Evolutionary conservation across 106 monocot genomes (phyloP).

Genomic region (Xerophyta viscosa): DNA sequence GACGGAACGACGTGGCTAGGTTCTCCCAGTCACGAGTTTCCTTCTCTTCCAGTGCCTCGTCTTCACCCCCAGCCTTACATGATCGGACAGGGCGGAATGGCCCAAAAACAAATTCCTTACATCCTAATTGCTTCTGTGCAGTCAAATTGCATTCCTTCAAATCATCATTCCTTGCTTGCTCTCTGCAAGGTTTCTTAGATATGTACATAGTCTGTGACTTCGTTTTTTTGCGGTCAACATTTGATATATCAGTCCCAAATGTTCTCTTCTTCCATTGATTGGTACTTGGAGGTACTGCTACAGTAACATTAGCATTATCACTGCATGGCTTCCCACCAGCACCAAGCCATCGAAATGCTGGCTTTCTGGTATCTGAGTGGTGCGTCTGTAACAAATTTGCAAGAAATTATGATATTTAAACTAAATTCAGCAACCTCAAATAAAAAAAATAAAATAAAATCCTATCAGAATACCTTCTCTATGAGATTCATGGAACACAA

Average conservation of each 20-base stretch:
- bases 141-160: conserved; percentile 49
- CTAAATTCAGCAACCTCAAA: neutral
- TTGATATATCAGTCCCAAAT: conserved; percentile 83
- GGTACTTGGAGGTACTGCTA: conserved; percentile 14
- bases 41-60: conserved; percentile 5
- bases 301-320: conserved; percentile 19
- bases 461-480: conserved; percentile 58
- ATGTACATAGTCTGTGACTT: conserved; percentile 12
- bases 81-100: conserved; percentile 55
- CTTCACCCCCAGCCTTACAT: conserved; percentile 6
- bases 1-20: conserved; percentile 47
- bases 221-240: conserved; percentile 43
- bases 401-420: neutral
- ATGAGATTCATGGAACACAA: conserved; percentile 82
- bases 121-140: conserved; percentile 50
- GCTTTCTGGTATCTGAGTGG: conserved; percentile 65
- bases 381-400: conserved; percentile 44
- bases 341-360: conserved; percentile 90
- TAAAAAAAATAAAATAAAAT: neutral
- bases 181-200: conserved; percentile 31
- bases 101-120: conserved; percentile 57
- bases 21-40: conserved; percentile 50
- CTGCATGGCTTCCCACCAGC: conserved; percentile 15
- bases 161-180: conserved; percentile 16
- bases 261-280: conserved; percentile 49